phyloP scores from a whole-genome alignment of 1,284 basidiomycete species.

The Athelia sp. region DNA sequence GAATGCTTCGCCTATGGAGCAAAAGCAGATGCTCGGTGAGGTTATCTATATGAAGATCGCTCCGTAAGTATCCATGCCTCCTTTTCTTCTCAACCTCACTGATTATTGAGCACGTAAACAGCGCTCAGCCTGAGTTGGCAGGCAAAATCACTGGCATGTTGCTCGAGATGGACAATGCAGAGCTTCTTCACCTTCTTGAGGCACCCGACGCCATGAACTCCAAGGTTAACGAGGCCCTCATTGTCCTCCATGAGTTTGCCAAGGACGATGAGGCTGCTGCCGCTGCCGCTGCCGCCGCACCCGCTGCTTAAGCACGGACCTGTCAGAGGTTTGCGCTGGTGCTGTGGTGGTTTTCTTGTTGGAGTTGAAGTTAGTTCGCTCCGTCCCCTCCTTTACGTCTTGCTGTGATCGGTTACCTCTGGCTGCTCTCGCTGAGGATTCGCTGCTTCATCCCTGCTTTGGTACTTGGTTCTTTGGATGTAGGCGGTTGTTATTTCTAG shows the following conservation, averaged over 20 bases:
- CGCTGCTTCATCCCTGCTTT: slow-evolving; percentile 17
- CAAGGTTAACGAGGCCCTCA: slow-evolving; percentile 88
- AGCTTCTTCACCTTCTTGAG: slow-evolving; percentile 84
- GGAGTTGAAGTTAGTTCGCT: slow-evolving; percentile 12
- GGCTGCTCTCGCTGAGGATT: slow-evolving; percentile 14
- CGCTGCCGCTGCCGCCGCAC: slow-evolving; percentile 11
- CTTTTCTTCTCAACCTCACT: slow-evolving; percentile 5
- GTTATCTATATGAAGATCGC: slow-evolving; percentile 88
- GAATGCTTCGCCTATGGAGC: slow-evolving; percentile 77
- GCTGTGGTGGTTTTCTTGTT: slow-evolving; percentile 11
- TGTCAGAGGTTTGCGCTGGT: neutral
- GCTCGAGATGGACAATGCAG: slow-evolving; percentile 94
- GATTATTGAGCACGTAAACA: slow-evolving; percentile 20
- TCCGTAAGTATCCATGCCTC: slow-evolving; percentile 44
- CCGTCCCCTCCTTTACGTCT: slow-evolving; percentile 25
- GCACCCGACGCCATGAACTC: slow-evolving; percentile 72
- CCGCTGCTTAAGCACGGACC: neutral
- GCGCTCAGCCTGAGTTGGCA: slow-evolving; percentile 79
- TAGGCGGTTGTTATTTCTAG: slow-evolving; percentile 52
- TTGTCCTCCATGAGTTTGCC: slow-evolving; percentile 75
- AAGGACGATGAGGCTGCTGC: slow-evolving; percentile 48
- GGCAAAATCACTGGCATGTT: slow-evolving; percentile 98
- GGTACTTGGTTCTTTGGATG: slow-evolving; percentile 36
- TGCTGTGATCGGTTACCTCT: slow-evolving; percentile 32
- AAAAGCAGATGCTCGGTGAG: slow-evolving; percentile 97